Evolutionary conservation across 2,329 filamentous ascomycete species (phyloP).

Genomic region (Lasiodiplodia hormozganensis): DNA sequence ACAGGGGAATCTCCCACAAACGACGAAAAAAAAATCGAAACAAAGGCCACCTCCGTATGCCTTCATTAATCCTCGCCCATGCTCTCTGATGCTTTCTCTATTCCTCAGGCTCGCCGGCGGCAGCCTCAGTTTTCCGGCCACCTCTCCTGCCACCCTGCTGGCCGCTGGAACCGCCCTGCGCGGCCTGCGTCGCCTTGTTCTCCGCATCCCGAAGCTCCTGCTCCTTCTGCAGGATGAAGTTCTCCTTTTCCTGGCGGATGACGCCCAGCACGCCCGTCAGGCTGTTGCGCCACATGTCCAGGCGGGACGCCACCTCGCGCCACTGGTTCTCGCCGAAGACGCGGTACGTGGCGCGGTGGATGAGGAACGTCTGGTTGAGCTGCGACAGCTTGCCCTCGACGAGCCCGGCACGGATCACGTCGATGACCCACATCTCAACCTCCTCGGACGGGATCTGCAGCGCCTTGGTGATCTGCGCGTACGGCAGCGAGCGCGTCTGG

Average conservation of each 20-base stretch:
- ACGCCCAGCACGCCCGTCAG: slow-evolving; percentile 79
- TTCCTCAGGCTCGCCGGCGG: background rate
- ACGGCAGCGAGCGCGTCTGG: slow-evolving; percentile 85
- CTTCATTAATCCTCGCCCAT: background rate
- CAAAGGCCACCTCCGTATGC: background rate
- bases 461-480: slow-evolving; percentile 81
- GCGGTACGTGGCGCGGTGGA: slow-evolving; percentile 94
- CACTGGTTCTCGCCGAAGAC: slow-evolving; percentile 99
- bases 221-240: slow-evolving; percentile 78
- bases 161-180: background rate
- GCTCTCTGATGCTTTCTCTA: background rate
- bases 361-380: slow-evolving; percentile 88
- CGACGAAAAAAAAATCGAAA: background rate
- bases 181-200: slow-evolving; percentile 60
- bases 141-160: slow-evolving; percentile 12
- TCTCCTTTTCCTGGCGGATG: slow-evolving; percentile 80
- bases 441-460: slow-evolving; percentile 83
- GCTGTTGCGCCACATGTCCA: slow-evolving; percentile 90
- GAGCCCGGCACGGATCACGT: slow-evolving; percentile 93
- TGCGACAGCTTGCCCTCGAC: slow-evolving; percentile 97
- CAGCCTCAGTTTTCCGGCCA: background rate
- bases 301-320: slow-evolving; percentile 86
- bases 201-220: slow-evolving; percentile 76
- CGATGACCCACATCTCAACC: slow-evolving; percentile 98
- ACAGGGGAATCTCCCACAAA: background rate